Base-by-base conservation (phyloP, 2,329 filamentous ascomycete species). In the Aureobasidium musti region DNA sequence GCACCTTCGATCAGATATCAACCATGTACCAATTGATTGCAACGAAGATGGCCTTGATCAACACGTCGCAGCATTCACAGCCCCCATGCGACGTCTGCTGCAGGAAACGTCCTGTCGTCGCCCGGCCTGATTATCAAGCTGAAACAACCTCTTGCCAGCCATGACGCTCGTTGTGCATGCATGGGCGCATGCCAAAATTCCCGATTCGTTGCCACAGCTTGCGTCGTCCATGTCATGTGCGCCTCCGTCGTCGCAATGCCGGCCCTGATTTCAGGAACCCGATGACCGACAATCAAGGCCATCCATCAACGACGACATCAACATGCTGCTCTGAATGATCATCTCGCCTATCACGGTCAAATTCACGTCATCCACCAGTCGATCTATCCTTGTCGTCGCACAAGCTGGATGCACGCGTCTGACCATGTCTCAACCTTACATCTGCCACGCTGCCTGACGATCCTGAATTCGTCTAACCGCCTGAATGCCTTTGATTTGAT, bases 81-180 rank as follows among this genome's bases (percentile, higher is more conserved):
- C 57, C 43, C 28, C 30, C 57, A 33, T 45, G 23, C 26, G 26
- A 30, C 26, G 5, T 30, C 26, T 50, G 3, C 11, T 56, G 53
- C 39, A 13, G 17, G 30, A 49, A 35, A 37, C 28, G 11, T 35
- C 47, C 47, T 50, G 57, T 49, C 43, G 23, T 30, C 21, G 8
- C n/a, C 30, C 57, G 57, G 41, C 41, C 39, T 60, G 28, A 49
- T 21, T 19, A 35, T 60, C 41, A 60, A 60, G 19, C 28, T 60
- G 59, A 63, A 63, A 63, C 59, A 63, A 47, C 14, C 52, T 33
- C 45, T 50, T 63, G 23, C n/a, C 33, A 50, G 59, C 57, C 57
- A 60, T 60, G 37, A 50, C 33, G 30, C 26, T 63, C 30, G 41
- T 52, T 30, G 45, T 63, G 45, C 59, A 63, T 63, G 41, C 30